Conservation (phyloP, 768 basidiomycete genomes). For the Kwoniella botswanensis region DNA sequence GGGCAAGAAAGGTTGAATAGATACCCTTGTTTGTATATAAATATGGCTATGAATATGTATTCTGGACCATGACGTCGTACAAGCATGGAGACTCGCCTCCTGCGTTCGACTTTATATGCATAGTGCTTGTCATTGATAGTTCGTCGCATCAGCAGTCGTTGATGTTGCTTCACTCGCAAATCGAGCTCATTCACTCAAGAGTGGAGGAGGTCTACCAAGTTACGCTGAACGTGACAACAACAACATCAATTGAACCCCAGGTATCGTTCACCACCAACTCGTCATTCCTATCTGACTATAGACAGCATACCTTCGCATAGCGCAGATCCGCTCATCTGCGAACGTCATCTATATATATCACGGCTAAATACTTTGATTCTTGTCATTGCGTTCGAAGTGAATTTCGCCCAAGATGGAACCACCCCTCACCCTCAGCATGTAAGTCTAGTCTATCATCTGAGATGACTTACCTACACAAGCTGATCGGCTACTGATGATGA, state of each 20-base stretch:
- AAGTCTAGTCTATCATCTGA: neutral
- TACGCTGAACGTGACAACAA: neutral
- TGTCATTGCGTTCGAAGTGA: neutral
- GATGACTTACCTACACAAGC: neutral
- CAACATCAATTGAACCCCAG: neutral
- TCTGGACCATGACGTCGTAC: too few species aligned
- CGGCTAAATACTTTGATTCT: neutral
- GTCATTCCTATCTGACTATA: too few species aligned
- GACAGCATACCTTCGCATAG: neutral
- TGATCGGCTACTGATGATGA: neutral
- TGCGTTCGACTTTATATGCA: too few species aligned
- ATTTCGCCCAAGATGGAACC: constrained; percentile 12
- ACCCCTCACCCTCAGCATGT: constrained; percentile 21
- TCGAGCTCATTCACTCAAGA: too few species aligned
- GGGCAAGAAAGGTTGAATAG: too few species aligned
- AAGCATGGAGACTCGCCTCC: too few species aligned
- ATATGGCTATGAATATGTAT: too few species aligned
- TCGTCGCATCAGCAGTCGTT: too few species aligned
- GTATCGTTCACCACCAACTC: neutral
- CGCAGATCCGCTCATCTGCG: neutral
- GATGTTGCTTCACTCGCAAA: too few species aligned
- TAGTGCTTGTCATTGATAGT: too few species aligned
- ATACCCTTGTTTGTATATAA: too few species aligned
- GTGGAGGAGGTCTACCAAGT: constrained; percentile 2
- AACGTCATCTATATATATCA: neutral